Evolutionary conservation across 768 basidiomycete species (phyloP).

Genomic region (Chalciporus chontae): DNA sequence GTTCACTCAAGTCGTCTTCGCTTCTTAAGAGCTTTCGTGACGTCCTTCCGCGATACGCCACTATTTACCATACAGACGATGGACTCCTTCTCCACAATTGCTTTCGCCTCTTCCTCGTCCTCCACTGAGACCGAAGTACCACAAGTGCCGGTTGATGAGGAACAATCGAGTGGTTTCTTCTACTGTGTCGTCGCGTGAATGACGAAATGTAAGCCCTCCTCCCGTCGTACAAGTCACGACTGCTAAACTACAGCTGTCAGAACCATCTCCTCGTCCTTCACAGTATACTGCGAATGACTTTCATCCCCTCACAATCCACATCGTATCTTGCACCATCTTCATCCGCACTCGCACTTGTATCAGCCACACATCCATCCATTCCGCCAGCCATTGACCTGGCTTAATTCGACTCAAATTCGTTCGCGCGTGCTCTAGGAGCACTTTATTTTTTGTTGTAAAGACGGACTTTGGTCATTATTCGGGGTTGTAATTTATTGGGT

Average conservation of each 20-base stretch:
- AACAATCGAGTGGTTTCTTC: not conserved
- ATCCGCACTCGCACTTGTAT: not conserved
- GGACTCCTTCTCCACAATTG: slow-evolving; percentile 14
- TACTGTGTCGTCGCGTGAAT: slow-evolving; percentile 20
- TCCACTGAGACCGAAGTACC: slow-evolving; percentile 1
- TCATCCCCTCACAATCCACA: not conserved
- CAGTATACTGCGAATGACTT: not conserved
- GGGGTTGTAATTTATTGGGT: slow-evolving; percentile 5
- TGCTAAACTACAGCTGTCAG: not conserved
- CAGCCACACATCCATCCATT: not conserved
- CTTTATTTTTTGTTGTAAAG: slow-evolving; percentile 11
- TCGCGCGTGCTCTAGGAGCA: slow-evolving; percentile 1
- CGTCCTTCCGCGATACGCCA: slow-evolving; percentile 5
- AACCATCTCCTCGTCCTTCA: not conserved
- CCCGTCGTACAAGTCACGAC: not conserved
- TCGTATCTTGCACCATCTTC: not conserved
- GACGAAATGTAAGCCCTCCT: slow-evolving; percentile 9
- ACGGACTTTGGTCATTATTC: slow-evolving; percentile 8
- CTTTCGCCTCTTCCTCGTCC: not conserved
- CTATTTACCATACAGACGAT: slow-evolving; percentile 9
- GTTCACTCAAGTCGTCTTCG: slow-evolving; percentile 6
- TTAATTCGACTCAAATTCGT: slow-evolving; percentile 15
- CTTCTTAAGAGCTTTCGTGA: slow-evolving; percentile 1
- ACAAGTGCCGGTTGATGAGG: slow-evolving; percentile 15
- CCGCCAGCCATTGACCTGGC: slow-evolving; percentile 4